Percentiles rank a stretch among this genome's conserved stretches.
Evolutionary conservation across 208 protist species (phyloP).

Genomic region (Acanthamoeba sp.): DNA sequence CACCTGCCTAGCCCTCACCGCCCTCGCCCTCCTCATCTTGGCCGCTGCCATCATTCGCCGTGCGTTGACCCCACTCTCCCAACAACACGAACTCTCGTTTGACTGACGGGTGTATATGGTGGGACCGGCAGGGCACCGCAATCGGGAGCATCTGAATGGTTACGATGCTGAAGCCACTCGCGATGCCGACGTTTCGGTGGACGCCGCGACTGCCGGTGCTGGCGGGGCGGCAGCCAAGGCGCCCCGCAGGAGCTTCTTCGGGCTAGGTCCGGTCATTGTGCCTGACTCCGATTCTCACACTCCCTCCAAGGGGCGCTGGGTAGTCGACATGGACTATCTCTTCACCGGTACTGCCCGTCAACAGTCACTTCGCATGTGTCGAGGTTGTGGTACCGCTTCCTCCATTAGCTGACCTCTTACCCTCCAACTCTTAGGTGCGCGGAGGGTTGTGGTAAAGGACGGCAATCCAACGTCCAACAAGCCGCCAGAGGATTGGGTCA

Average conservation of each 20-base stretch:
- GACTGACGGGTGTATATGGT: background rate
- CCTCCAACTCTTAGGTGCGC: too few relatives aligned
- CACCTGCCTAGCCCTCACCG: background rate
- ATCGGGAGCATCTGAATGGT: background rate
- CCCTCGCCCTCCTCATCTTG: background rate
- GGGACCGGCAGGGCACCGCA: background rate
- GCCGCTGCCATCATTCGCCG: background rate
- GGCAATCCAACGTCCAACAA: slow-evolving; percentile 40
- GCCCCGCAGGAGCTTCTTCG: slow-evolving; percentile 20
- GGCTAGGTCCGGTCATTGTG: background rate
- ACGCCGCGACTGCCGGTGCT: background rate
- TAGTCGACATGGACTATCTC: slow-evolving; percentile 31
- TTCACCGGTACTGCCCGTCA: background rate
- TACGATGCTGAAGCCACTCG: slow-evolving; percentile 12
- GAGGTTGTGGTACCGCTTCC: background rate
- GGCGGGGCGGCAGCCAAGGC: background rate
- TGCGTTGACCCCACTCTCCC: background rate
- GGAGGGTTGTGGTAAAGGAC: background rate
- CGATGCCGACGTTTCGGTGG: background rate
- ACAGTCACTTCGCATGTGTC: background rate
- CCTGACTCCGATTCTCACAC: background rate
- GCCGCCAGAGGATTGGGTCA: slow-evolving; percentile 4
- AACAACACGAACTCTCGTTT: background rate
- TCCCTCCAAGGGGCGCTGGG: slow-evolving; percentile 12
- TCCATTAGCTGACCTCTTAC: background rate